Evolutionary conservation across 306 rosid species (phyloP).

Genomic region (Lathyrus sativus): DNA sequence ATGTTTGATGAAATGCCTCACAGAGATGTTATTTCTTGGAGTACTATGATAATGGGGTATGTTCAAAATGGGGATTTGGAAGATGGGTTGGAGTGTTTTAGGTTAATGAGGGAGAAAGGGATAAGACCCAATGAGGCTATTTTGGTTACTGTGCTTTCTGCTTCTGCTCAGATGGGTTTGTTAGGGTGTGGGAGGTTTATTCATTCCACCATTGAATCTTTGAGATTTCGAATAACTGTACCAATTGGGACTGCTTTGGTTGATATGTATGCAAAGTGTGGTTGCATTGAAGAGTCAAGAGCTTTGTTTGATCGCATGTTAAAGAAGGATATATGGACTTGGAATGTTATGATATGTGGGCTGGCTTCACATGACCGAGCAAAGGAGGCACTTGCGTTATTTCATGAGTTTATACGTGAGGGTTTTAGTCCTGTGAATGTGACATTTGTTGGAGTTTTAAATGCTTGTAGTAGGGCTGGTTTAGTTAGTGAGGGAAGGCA

Average conservation of each 20-base stretch:
- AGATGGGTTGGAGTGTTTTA: slow-evolving; percentile 64
- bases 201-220: slow-evolving; percentile 54
- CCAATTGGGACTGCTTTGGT: slow-evolving; percentile 64
- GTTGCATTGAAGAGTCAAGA: slow-evolving; percentile 65
- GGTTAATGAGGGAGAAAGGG: slow-evolving; percentile 51
- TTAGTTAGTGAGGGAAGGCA: slow-evolving; percentile 59
- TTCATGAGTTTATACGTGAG: slow-evolving; percentile 51
- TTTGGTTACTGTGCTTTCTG: slow-evolving; percentile 61
- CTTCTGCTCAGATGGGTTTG: slow-evolving; percentile 67
- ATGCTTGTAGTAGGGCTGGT: slow-evolving; percentile 79
- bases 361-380: slow-evolving; percentile 68
- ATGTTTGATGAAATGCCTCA: slow-evolving; percentile 69
- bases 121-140: slow-evolving; percentile 65
- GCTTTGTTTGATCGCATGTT: slow-evolving; percentile 55
- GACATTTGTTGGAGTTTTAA: slow-evolving; percentile 72
- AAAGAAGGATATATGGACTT: slow-evolving; percentile 61
- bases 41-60: slow-evolving; percentile 71
- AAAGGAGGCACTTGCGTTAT: slow-evolving; percentile 56
- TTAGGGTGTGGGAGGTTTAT: slow-evolving; percentile 56
- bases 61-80: slow-evolving; percentile 62
- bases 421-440: slow-evolving; percentile 61
- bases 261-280: slow-evolving; percentile 90
- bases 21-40: slow-evolving; percentile 80
- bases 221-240: slow-evolving; percentile 52
- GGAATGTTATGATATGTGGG: slow-evolving; percentile 87